Conservation (phyloP, 106 monocot genomes). For the Iris macrosiphon region DNA sequence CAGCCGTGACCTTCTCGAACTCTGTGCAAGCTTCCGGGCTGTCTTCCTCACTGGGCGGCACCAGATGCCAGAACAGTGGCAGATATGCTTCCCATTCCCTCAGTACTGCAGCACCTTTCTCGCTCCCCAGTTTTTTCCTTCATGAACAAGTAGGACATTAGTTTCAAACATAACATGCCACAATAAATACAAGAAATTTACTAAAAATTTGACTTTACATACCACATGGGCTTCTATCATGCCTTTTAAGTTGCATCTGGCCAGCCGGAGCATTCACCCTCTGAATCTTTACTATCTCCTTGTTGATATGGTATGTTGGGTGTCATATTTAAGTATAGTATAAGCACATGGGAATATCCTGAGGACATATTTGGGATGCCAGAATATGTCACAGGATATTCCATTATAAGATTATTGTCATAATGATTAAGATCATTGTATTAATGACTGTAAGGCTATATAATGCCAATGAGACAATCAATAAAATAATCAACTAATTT, state of each 20-base stretch:
- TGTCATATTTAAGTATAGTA: too few relatives aligned
- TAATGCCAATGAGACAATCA: too few relatives aligned
- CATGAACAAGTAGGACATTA: conserved; percentile 2
- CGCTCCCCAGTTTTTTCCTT: conserved; percentile 98
- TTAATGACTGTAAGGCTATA: too few relatives aligned
- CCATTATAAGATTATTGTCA: too few relatives aligned
- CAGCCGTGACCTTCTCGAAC: conserved; percentile 56
- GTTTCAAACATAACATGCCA: not conserved
- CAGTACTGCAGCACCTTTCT: conserved; percentile 66
- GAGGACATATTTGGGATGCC: too few relatives aligned
- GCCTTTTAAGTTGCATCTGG: conserved; percentile 95
- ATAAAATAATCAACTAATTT: too few relatives aligned
- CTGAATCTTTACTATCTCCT: conserved; percentile 98
- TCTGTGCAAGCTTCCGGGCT: conserved; percentile 86
- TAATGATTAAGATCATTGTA: too few relatives aligned
- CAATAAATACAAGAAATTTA: not conserved
- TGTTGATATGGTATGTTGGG: too few relatives aligned
- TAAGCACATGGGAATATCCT: too few relatives aligned
- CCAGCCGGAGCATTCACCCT: conserved; percentile 97
- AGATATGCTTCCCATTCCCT: conserved; percentile 94
- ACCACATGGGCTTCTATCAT: conserved; percentile 98
- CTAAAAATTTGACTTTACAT: conserved; percentile 22
- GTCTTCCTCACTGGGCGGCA: conserved; percentile 98
- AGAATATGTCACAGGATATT: too few relatives aligned
- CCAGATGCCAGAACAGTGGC: conserved; percentile 93